These are phyloP conservation scores for Elongisporangium anandrum DNA, from an alignment of 352 stramenopile species.

Conservation along the genomic window DNA sequence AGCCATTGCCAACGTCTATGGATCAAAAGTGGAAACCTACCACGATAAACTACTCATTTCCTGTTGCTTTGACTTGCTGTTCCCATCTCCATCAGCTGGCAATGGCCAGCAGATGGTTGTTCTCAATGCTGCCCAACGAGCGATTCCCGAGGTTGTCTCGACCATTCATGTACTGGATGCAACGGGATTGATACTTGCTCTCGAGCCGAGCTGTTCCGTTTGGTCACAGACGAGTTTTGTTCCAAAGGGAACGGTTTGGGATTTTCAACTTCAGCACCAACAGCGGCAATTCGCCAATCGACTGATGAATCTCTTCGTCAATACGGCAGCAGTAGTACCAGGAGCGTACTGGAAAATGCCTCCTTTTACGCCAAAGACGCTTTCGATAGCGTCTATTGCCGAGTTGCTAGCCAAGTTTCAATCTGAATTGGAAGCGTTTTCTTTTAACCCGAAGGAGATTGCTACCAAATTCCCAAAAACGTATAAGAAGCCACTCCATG, in stretches of 20 bases:
- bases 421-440: conserved; percentile 6
- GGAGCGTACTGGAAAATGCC: too few species aligned
- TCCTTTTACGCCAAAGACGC: not conserved
- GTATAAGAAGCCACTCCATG: conserved; percentile 23
- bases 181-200: not conserved
- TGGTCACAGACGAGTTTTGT: conserved; percentile 1
- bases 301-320: conserved; percentile 2
- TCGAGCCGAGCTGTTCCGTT: not conserved
- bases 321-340: not conserved
- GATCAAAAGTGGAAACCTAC: conserved; percentile 8
- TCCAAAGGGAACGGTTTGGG: not conserved
- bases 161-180: conserved; percentile 1
- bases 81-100: not conserved
- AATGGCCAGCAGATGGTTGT: not conserved
- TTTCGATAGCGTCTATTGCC: not conserved
- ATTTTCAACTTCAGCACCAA: not conserved
- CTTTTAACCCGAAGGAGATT: not conserved
- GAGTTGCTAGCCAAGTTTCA: conserved; percentile 5
- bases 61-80: conserved; percentile 18
- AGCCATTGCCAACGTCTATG: conserved; percentile 27
- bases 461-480: not conserved
- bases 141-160: conserved; percentile 18
- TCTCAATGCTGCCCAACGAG: conserved; percentile 3
- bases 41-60: conserved; percentile 22
- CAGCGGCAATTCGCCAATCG: conserved; percentile 1